Percentiles rank a stretch among this genome's conserved stretches.
Evolutionary conservation across 257 asterid species (phyloP).

Genomic region (Fraxinus anomala): DNA sequence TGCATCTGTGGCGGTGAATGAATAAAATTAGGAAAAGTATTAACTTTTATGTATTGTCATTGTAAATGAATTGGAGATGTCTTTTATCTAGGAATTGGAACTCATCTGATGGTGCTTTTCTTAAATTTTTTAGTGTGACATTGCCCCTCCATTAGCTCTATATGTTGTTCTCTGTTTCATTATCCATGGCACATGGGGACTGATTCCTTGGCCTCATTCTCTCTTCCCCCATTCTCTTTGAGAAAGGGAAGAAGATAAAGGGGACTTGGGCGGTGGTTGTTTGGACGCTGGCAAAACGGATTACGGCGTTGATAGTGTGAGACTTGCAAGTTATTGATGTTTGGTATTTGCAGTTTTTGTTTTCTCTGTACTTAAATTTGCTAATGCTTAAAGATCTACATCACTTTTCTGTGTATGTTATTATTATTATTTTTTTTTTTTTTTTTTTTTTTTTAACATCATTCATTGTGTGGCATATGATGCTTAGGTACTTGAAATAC

Average conservation of each 20-base stretch:
- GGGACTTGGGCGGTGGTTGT: too few relatives aligned
- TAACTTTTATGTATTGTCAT: background rate
- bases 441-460: background rate
- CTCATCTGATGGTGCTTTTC: background rate
- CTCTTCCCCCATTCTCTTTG: background rate
- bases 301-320: too few relatives aligned
- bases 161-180: too few relatives aligned
- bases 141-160: background rate
- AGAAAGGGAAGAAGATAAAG: background rate
- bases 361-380: background rate
- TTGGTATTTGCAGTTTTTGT: background rate
- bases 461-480: background rate
- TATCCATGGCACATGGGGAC: too few relatives aligned
- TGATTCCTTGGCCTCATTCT: background rate
- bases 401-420: background rate
- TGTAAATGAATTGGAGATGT: background rate
- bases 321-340: background rate
- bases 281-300: too few relatives aligned
- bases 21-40: background rate
- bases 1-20: background rate
- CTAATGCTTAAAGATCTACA: too few relatives aligned
- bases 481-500: slow-evolving; percentile 26
- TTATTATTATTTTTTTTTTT: too few relatives aligned
- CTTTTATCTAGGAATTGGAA: background rate
- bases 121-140: too few relatives aligned